Conservation (phyloP, 495 filamentous ascomycete genomes). For the Xylona heveae region DNA sequence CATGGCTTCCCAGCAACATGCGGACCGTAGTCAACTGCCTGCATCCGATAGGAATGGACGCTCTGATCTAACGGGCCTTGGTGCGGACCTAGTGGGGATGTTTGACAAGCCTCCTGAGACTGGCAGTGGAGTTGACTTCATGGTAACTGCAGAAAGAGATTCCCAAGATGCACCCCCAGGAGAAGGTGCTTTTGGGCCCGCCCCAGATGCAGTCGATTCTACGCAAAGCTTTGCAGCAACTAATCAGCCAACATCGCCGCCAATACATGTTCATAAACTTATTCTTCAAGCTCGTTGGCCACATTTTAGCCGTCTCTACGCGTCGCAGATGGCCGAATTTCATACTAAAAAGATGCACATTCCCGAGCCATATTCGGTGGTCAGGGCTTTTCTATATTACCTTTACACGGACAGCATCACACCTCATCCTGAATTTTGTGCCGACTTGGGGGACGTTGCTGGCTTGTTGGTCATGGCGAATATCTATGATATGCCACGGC, state of each 20-base stretch:
- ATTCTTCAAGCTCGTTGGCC: slow-evolving; percentile 92
- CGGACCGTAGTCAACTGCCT: slow-evolving; percentile 11
- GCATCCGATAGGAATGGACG: slow-evolving; percentile 25
- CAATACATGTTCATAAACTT: slow-evolving; percentile 83
- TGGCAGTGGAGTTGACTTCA: slow-evolving; percentile 67
- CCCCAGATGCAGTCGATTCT: slow-evolving; percentile 1
- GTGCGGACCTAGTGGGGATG: slow-evolving; percentile 59
- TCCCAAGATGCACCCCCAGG: slow-evolving; percentile 24
- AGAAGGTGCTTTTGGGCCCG: slow-evolving; percentile 8
- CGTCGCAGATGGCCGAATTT: slow-evolving; percentile 88
- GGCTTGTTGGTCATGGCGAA: slow-evolving; percentile 96
- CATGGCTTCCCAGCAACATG: slow-evolving; percentile 33
- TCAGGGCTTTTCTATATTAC: slow-evolving; percentile 87
- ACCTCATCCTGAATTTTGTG: slow-evolving; percentile 35
- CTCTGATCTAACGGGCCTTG: slow-evolving; percentile 39
- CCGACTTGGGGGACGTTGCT: slow-evolving; percentile 61
- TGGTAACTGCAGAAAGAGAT: slow-evolving; percentile 56
- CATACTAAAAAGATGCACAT: slow-evolving; percentile 95
- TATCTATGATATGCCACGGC: slow-evolving; percentile 85
- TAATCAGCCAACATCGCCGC: slow-evolving; percentile 45
- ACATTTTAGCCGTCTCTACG: slow-evolving; percentile 78
- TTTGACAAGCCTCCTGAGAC: slow-evolving; percentile 64
- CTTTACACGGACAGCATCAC: slow-evolving; percentile 89
- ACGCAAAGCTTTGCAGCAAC: slow-evolving; percentile 21
- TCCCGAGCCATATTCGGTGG: slow-evolving; percentile 83